Evolutionary conservation across 345 rosid genomes (phyloP), one percentile per base, ranked within the genome.

Genomic region (Turritis glabra): DNA sequence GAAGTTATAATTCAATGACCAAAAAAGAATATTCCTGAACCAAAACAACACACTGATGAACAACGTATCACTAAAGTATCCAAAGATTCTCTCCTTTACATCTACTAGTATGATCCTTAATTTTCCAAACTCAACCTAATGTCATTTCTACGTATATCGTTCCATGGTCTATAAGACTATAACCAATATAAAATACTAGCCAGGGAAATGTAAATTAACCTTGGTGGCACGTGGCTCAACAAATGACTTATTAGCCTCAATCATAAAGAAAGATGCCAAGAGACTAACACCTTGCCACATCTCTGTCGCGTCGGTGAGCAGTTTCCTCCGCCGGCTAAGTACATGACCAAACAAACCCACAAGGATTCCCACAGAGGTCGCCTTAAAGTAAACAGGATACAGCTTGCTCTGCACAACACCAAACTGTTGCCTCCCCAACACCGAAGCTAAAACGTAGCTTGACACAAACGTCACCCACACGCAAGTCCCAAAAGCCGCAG

Each of bases 401-500:
- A 90, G 77, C 84, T 88, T 94, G 82, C 98, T 90, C 83, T 90
- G 98, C 35, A 86, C 86, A 60, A 86, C 56, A 2, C 87, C 95
- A 30, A 91, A 90, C 80, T 88, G 95, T 38, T 84, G 89, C 71
- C 88, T 84, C 2, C 95, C 87, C 71, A 91, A 38, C 33, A 77
- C 73, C 15, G 74, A 52, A 0, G 87, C 84, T 32, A 94, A 48
- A 21, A 88, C 83, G 60, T 87, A 76, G 79, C 91, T 87, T 2
- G 95, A 90, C 10, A 85, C 53, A 70, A 94, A 90, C 30, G 96
- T 86, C 5, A 94, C 89, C 97, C 98, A 94, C 41, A 84, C 77
- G 60, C 88, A 73, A 81, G 77, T 82, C 66, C 98, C 97, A 59
- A 82, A 91, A 2, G 89, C 88, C 1, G 81, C 75, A 0, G 87